phyloP scores from a whole-genome alignment of 805 yeast species.

The Zygosaccharomyces bailii region DNA sequence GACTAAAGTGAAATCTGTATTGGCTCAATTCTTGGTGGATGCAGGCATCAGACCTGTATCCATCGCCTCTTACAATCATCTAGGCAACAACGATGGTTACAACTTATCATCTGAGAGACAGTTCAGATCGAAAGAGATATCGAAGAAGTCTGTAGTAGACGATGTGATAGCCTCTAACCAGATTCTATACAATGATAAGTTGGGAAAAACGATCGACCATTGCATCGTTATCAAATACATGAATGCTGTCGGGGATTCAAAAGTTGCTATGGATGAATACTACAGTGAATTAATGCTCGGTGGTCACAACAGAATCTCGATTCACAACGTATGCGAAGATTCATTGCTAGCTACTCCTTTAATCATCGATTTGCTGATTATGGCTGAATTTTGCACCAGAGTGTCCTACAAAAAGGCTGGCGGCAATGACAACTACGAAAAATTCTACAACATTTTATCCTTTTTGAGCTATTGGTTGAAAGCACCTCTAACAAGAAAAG shows the following conservation, averaged over 20 bases:
- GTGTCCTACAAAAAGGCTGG: conserved; percentile 67
- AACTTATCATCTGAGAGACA: conserved; percentile 89
- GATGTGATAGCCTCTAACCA: conserved; percentile 88
- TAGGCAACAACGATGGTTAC: conserved; percentile 95
- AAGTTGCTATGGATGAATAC: conserved; percentile 98
- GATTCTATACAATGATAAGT: conserved; percentile 75
- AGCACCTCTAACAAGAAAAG: conserved; percentile 92
- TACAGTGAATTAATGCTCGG: conserved; percentile 96
- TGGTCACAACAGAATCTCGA: conserved; percentile 90
- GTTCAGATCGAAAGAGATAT: conserved; percentile 92
- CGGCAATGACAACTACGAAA: conserved; percentile 48
- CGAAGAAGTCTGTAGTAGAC: conserved; percentile 88
- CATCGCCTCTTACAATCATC: conserved; percentile 92
- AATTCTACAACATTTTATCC: conserved; percentile 79
- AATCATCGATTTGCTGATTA: conserved; percentile 84
- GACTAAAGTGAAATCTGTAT: conserved; percentile 91
- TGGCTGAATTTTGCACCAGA: conserved; percentile 86
- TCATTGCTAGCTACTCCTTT: conserved; percentile 91
- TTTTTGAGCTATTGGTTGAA: conserved; percentile 93
- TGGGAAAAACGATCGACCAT: conserved; percentile 80
- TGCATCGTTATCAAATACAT: conserved; percentile 93
- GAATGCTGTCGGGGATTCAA: conserved; percentile 92
- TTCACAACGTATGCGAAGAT: conserved; percentile 96
- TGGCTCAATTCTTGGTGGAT: conserved; percentile 93
- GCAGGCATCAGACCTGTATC: conserved; percentile 96